A percentile compares a stretch with the other conserved stretches of the same genome.
Conservation (phyloP, 2,329 filamentous ascomycete genomes). For the Teratosphaeria viscida region DNA sequence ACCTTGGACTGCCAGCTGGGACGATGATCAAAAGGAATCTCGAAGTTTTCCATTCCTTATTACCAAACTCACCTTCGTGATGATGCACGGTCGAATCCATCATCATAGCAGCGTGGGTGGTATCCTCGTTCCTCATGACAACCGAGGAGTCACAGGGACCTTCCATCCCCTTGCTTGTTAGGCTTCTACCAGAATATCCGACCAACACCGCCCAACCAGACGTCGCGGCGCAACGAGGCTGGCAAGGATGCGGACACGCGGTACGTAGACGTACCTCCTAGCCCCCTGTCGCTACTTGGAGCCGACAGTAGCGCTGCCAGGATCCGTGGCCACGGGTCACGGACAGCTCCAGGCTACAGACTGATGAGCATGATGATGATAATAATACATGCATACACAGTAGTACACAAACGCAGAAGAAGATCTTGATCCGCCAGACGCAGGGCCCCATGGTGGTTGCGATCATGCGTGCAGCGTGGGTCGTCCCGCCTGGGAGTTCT, state of each 20-base stretch:
- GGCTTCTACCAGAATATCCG: background rate
- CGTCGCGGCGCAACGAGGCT: background rate
- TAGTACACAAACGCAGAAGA: too few relatives aligned
- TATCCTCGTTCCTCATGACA: background rate
- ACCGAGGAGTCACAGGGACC: background rate
- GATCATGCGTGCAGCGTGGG: too few relatives aligned
- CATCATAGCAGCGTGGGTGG: background rate
- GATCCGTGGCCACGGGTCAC: background rate
- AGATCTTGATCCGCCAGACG: too few relatives aligned
- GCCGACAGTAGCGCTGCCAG: background rate
- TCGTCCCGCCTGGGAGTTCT: too few relatives aligned
- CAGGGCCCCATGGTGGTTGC: too few relatives aligned
- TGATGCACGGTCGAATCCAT: background rate
- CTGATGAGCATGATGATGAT: background rate
- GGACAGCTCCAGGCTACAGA: background rate
- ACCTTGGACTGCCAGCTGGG: background rate
- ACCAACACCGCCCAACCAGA: background rate
- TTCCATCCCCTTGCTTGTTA: background rate
- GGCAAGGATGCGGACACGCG: background rate
- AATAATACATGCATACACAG: background rate
- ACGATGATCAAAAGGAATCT: background rate
- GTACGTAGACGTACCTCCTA: background rate
- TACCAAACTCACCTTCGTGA: background rate
- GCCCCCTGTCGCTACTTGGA: background rate
- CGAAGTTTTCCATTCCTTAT: background rate